Evolutionary conservation across 2,329 filamentous ascomycete species (phyloP), one percentile per base, ranked within the genome.

Genomic region (Periconia digitata): DNA sequence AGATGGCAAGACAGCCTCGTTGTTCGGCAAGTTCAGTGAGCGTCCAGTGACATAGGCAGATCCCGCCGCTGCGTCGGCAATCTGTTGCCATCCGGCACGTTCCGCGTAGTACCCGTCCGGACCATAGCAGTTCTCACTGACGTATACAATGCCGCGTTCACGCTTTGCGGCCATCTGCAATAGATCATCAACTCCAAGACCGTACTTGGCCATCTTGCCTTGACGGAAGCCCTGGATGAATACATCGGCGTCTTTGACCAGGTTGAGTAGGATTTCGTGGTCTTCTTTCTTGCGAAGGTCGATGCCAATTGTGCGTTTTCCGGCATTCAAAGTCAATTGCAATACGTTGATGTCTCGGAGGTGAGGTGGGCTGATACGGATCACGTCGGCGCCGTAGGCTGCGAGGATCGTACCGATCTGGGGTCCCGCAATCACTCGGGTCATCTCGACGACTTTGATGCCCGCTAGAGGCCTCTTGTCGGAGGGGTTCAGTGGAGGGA

Each of bases 211-310:
- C 40, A 83, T 66, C 8, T 71, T 68, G 6, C 72, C 72, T 8
- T 72, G 71, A 8, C 79, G 71, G 67, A 78, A 82, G 12, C 79
- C 79, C 44, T 80, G 74, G 24, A 82, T 56, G 45, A 81, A 74
- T 40, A 81, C 73, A 53, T 83, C 80, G 3, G 73, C 77, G 3
- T 78, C 74, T 6, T 55, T 55, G 16, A 81, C 54, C 0, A 81
- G 69, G 2, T 61, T 54, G 5, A 60, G 59, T 1, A 79, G 56
- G 3, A 72, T 59, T 2, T 58, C 54, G 23, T 63, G 63, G 16
- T 55, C 55, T 3, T 44, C 43, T 6, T 44, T 20, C 18, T 75
- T 74, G 29, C 57, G 51, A 15, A 81, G 69, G 53, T 82, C 75
- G 7, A 82, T 59, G 8, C 58, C 55, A 4, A 67, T 63, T 4